Evolutionary conservation across 345 rosid species (phyloP).

Genomic region (Salix arbutifolia): DNA sequence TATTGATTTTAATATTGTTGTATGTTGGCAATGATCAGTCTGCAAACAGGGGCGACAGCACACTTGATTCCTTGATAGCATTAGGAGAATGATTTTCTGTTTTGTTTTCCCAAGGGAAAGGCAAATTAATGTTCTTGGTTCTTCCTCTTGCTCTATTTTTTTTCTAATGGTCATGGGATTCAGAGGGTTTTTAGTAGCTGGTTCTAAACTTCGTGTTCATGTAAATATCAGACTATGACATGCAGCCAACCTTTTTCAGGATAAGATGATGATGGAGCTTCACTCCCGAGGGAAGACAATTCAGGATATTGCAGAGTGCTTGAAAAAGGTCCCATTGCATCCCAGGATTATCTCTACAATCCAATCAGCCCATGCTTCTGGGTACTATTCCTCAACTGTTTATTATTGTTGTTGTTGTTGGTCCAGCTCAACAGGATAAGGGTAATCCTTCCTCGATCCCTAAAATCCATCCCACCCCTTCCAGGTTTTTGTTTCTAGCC

Average conservation of each 20-base stretch:
- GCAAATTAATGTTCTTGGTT: background rate
- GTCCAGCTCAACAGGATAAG: background rate
- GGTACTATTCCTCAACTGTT: slow-evolving; percentile 1
- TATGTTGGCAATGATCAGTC: background rate
- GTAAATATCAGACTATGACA: background rate
- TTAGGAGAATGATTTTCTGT: background rate
- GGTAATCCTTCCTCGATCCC: background rate
- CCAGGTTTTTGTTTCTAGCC: background rate
- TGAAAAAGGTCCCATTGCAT: slow-evolving; percentile 16
- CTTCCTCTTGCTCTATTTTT: background rate
- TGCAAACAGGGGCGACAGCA: background rate
- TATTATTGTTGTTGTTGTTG: background rate
- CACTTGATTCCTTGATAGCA: background rate
- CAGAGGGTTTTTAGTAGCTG: background rate
- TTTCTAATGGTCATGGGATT: background rate
- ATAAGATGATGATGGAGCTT: slow-evolving; percentile 29
- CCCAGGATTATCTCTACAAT: slow-evolving; percentile 22
- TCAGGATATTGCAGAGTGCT: slow-evolving; percentile 21
- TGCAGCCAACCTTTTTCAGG: slow-evolving; percentile 8
- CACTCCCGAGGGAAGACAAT: slow-evolving; percentile 18
- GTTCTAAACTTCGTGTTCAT: background rate
- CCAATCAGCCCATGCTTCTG: slow-evolving; percentile 22
- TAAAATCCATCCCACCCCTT: background rate
- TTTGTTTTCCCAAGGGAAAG: background rate
- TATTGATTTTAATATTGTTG: background rate